Conservation (phyloP, 2,329 filamentous ascomycete genomes). For the Trichoderma polysporum region DNA sequence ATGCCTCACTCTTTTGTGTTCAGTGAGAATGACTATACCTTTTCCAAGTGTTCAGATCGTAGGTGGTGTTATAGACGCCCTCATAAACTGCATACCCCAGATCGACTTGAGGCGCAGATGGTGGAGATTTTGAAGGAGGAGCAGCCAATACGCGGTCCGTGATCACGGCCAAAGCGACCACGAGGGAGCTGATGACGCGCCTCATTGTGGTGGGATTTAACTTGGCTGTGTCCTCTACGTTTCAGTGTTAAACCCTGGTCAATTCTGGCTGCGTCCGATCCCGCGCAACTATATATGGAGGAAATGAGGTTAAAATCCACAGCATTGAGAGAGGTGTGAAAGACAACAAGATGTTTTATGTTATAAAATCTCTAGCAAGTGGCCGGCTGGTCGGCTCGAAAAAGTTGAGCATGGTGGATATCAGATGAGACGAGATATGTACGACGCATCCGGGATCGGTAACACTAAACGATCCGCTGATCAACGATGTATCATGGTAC, state of each 20-base stretch:
- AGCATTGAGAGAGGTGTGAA: neutral
- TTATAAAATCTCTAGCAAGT: neutral
- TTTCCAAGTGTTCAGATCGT: conserved; percentile 45
- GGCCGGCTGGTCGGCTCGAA: neutral
- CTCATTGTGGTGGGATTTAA: neutral
- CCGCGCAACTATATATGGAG: neutral
- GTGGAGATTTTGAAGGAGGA: neutral
- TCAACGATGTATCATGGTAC: neutral
- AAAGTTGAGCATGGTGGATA: neutral
- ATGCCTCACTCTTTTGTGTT: neutral
- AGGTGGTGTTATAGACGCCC: conserved; percentile 40
- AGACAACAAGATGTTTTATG: too few relatives aligned
- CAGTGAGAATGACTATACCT: conserved; percentile 36
- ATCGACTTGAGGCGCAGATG: conserved; percentile 3
- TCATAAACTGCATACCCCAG: conserved; percentile 47
- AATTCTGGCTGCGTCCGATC: neutral
- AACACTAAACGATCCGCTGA: neutral
- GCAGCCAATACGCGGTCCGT: neutral
- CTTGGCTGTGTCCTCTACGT: neutral
- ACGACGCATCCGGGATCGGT: neutral
- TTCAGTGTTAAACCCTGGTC: neutral
- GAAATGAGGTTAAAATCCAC: neutral
- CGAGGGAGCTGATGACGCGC: neutral
- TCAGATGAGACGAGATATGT: neutral
- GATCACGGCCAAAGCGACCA: neutral